Percentiles rank a stretch among this genome's conserved stretches.
Evolutionary conservation across 176 grass and related monocot species (phyloP).

Genomic region (Ampelocalamus luodianensis): DNA sequence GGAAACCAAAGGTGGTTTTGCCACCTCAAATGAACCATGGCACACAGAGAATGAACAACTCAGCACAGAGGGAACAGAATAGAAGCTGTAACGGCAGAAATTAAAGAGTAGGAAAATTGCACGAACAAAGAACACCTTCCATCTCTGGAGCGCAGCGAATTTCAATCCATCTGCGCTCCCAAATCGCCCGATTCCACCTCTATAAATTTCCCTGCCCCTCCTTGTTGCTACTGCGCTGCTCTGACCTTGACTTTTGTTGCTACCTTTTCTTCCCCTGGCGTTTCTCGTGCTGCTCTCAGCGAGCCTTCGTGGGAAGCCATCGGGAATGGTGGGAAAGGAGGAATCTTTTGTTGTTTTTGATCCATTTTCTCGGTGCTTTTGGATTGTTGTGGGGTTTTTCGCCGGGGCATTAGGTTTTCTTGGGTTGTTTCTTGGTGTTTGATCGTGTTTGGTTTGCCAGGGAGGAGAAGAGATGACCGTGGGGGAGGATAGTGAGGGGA

Average conservation of each 20-base stretch:
- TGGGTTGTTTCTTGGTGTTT: not conserved
- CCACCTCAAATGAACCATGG: constrained; percentile 2
- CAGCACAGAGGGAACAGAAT: not conserved
- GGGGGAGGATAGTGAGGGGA: not conserved
- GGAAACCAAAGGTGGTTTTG: not conserved
- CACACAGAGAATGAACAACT: not conserved
- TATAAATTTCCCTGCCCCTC: not conserved
- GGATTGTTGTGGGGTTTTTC: constrained; percentile 1
- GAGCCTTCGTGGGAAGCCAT: not conserved
- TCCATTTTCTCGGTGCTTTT: not conserved
- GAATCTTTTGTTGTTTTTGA: not conserved
- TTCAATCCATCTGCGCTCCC: too few species aligned
- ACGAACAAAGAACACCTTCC: not conserved
- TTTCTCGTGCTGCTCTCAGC: not conserved
- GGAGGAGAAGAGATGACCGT: not conserved
- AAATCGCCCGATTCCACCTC: not conserved
- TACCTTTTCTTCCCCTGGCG: not conserved
- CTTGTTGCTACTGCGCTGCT: not conserved
- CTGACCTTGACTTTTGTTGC: constrained; percentile 8
- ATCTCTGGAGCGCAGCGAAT: not conserved
- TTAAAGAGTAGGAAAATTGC: not conserved
- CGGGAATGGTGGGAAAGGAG: not conserved
- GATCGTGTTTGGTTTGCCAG: not conserved
- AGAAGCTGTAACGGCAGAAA: not conserved
- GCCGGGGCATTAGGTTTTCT: not conserved